Conservation (phyloP, 2,329 filamentous ascomycete genomes). For the Tolypocladium pustulatum region DNA sequence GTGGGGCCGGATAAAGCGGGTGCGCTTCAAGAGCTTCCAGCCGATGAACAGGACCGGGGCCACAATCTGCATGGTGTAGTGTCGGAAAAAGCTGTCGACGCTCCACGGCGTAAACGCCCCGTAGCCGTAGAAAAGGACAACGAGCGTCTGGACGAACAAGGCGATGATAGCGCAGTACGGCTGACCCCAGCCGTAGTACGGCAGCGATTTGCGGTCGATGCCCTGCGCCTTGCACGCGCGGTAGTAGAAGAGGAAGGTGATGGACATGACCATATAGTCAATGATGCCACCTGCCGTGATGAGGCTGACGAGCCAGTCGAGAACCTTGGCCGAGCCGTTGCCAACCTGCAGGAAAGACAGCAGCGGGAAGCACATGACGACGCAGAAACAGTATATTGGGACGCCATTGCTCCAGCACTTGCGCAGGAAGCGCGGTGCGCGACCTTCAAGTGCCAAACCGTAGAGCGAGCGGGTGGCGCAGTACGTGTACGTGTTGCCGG, state of each 20-base stretch:
- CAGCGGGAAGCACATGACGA: conserved; percentile 43
- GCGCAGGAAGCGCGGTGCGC: conserved; percentile 40
- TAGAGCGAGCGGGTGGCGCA: conserved; percentile 39
- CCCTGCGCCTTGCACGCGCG: conserved; percentile 42
- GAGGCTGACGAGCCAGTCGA: conserved; percentile 45
- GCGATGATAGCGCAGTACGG: conserved; percentile 44
- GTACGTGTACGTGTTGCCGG: conserved; percentile 41
- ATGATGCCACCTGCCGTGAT: conserved; percentile 49
- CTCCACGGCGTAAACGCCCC: conserved; percentile 38
- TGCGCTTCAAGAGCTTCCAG: conserved; percentile 56
- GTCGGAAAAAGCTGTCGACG: conserved; percentile 35
- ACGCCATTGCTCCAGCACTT: conserved; percentile 51
- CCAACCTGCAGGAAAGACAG: conserved; percentile 42
- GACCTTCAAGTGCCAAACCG: conserved; percentile 38
- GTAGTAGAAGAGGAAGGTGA: conserved; percentile 36
- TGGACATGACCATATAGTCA: conserved; percentile 46
- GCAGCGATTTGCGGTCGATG: conserved; percentile 39
- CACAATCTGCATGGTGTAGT: conserved; percentile 48
- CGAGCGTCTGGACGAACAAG: conserved; percentile 27
- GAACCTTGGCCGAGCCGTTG: conserved; percentile 35
- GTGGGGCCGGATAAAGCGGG: conserved; percentile 38
- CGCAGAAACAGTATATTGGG: conserved; percentile 44
- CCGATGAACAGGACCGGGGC: conserved; percentile 41
- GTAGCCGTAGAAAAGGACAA: conserved; percentile 46
- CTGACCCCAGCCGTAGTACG: conserved; percentile 49